These are phyloP conservation scores for Misopates orontium DNA, from an alignment of 257 asterid genomes.

Conservation along the genomic window DNA sequence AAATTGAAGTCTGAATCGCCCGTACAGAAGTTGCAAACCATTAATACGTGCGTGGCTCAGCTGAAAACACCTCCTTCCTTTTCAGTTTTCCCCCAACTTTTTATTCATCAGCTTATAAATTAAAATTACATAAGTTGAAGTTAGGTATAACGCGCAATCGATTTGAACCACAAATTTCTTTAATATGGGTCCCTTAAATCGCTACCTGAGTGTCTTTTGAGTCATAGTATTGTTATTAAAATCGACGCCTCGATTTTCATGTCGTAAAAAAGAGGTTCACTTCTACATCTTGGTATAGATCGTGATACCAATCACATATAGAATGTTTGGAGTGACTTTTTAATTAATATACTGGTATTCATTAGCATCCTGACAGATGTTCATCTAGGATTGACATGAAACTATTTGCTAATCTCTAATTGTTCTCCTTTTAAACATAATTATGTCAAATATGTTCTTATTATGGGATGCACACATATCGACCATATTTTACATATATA, in stretches of 20 bases:
- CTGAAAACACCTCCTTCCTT: conserved; percentile 31
- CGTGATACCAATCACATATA: conserved; percentile 44
- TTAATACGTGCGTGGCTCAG: conserved; percentile 25
- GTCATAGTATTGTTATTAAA: conserved; percentile 46
- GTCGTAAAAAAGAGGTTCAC: conserved; percentile 32
- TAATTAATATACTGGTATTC: conserved; percentile 32
- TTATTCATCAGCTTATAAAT: conserved; percentile 31
- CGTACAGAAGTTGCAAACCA: neutral
- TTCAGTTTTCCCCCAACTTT: conserved; percentile 41
- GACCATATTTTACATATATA: too few relatives aligned
- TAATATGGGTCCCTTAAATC: conserved; percentile 53
- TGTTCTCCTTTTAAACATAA: too few relatives aligned
- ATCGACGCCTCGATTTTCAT: conserved; percentile 31
- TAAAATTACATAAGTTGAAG: conserved; percentile 31
- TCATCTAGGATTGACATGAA: conserved; percentile 39
- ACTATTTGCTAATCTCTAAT: conserved; percentile 2
- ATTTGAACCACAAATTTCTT: conserved; percentile 40
- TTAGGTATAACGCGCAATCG: conserved; percentile 48
- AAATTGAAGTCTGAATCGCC: neutral
- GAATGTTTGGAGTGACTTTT: conserved; percentile 32
- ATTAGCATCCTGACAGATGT: conserved; percentile 18
- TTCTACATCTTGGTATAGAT: conserved; percentile 47
- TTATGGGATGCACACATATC: too few relatives aligned
- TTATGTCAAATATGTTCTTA: too few relatives aligned
- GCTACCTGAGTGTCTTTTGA: conserved; percentile 52